Percentiles rank a stretch among this genome's conserved stretches.
phyloP scores from a whole-genome alignment of 208 protist genomes.

The Wallacemonas sp. region DNA sequence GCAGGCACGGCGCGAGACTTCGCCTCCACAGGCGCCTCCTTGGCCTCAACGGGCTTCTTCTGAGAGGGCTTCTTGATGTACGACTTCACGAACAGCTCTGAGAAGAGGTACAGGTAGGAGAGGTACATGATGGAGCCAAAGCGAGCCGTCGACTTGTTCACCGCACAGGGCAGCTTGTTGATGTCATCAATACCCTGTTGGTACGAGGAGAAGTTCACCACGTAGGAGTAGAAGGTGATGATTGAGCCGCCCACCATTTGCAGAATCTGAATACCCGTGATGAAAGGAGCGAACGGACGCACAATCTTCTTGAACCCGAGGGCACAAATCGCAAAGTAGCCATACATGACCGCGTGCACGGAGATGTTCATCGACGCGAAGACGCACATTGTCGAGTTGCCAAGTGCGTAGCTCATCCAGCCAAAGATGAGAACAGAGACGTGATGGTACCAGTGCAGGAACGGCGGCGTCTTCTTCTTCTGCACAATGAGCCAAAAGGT shows the following conservation, averaged over 20 bases:
- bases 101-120: conserved; percentile 91
- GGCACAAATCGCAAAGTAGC: conserved; percentile 89
- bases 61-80: conserved; percentile 51
- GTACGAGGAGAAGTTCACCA: conserved; percentile 38
- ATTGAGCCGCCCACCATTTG: conserved; percentile 88
- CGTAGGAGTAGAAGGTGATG: conserved; percentile 53
- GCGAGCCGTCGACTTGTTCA: conserved; percentile 41
- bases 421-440: conserved; percentile 89
- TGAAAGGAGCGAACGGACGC: conserved; percentile 75
- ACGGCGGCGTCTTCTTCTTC: conserved; percentile 79
- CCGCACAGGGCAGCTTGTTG: conserved; percentile 46
- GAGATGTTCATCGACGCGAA: conserved; percentile 94
- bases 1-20: not conserved
- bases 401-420: conserved; percentile 73
- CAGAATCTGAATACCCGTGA: conserved; percentile 85
- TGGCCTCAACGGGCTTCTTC: not conserved
- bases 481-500: conserved; percentile 80
- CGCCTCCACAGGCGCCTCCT: not conserved
- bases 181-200: conserved; percentile 39
- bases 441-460: conserved; percentile 95
- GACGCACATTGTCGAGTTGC: conserved; percentile 52
- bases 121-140: conserved; percentile 89
- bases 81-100: conserved; percentile 76
- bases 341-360: conserved; percentile 96
- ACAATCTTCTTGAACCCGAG: conserved; percentile 60